Evolutionary conservation across 2,329 filamentous ascomycete genomes (phyloP), one percentile per base, ranked within the genome.

Genomic region (Hypomyces perniciosus): DNA sequence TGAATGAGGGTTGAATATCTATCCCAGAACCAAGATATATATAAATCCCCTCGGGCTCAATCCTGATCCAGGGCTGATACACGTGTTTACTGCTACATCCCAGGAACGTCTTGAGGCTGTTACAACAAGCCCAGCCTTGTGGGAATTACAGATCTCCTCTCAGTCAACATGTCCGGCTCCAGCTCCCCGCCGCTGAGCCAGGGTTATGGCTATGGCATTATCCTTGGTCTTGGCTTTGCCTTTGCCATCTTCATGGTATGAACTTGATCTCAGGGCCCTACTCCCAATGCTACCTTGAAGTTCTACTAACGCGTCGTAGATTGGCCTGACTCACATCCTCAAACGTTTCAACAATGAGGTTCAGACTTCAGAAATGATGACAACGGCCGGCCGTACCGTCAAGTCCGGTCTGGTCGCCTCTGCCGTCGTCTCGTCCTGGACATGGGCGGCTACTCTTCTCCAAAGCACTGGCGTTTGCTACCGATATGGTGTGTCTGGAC

Each of bases 361-460:
- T 3, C 90, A 95, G 67, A 96, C 91, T 0, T 91, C 87, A 0
- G 90, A 96, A 71, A 93, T 90, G 81, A 96, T 96, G 75, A 90
- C 80, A 56, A 95, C 90, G 0, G 90, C 90, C 45, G 90, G 90
- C 13, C 78, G 91, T 55, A 90, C 88, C 1, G 88, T 96, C 58
- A 96, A 95, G 65, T 90, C 88, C 7, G 91, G 90, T 40, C 76
- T 96, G 10, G 89, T 95, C 1, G 88, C 88, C 8, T 88, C 88
- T 5, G 90, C 90, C 12, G 90, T 96, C n/a, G 89, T 95, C 4
- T 91, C 86, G 12, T 90, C 86, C 5, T 96, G 91, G 90, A 95
- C 90, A 0, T 95, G 90, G 90, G 90, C 89, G 1, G 90, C 88
- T 26, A 93, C 88, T 0, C 74, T 92, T 1, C 75, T 93, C 2